A percentile compares a stretch with the other conserved stretches of the same genome.
These are phyloP conservation scores for Sporopachydermia cereana DNA, from an alignment of 1,139 yeast genomes.

Conservation along the genomic window DNA sequence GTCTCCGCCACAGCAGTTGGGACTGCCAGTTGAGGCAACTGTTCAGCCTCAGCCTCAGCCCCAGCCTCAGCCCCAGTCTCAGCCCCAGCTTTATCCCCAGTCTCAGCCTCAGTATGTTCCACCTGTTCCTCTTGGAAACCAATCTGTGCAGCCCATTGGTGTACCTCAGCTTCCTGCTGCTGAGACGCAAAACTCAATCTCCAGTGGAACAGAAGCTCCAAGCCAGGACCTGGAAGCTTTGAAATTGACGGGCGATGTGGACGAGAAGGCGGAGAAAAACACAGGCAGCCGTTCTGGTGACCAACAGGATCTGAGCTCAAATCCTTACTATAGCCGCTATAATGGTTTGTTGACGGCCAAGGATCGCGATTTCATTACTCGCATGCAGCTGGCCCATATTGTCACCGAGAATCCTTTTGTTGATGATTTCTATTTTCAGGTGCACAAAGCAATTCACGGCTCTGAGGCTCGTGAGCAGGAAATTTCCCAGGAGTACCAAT, in stretches of 20 bases:
- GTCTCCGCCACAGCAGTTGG: slow-evolving; percentile 21
- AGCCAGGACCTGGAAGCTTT: slow-evolving; percentile 11
- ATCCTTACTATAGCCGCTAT: slow-evolving; percentile 24
- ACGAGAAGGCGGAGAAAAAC: slow-evolving; percentile 23
- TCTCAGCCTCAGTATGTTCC: slow-evolving; percentile 10
- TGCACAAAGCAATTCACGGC: slow-evolving; percentile 73
- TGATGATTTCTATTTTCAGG: slow-evolving; percentile 94
- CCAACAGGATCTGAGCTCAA: slow-evolving; percentile 12
- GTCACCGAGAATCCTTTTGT: slow-evolving; percentile 96
- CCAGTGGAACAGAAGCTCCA: slow-evolving; percentile 11
- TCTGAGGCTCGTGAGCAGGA: slow-evolving; percentile 33
- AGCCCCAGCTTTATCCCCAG: neutral
- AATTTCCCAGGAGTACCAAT: slow-evolving; percentile 34
- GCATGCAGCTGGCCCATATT: slow-evolving; percentile 89
- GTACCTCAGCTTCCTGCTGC: slow-evolving; percentile 6
- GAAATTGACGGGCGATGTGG: slow-evolving; percentile 10
- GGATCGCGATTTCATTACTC: slow-evolving; percentile 89
- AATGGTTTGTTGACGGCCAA: slow-evolving; percentile 95
- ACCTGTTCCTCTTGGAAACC: slow-evolving; percentile 12
- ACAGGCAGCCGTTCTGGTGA: neutral
- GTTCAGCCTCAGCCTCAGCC: slow-evolving; percentile 15
- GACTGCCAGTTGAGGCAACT: slow-evolving; percentile 9
- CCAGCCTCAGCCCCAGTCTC: slow-evolving; percentile 14
- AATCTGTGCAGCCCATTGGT: slow-evolving; percentile 12
- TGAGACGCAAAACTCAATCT: slow-evolving; percentile 6